These are phyloP conservation scores for Brasenia schreberi DNA, from an alignment of 164 flowering plant genomes.

Conservation along the genomic window DNA sequence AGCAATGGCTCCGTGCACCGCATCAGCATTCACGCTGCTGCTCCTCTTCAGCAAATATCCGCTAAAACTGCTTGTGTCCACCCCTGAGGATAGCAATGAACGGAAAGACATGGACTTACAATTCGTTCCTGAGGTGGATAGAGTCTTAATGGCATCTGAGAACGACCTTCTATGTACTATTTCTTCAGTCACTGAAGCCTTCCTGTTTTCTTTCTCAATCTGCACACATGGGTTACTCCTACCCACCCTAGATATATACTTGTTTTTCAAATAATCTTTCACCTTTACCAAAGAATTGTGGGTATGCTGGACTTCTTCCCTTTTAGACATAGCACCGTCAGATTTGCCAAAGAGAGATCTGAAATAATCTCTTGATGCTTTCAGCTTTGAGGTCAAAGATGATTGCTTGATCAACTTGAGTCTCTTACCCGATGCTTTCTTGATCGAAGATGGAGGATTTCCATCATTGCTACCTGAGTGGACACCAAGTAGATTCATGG, in stretches of 20 bases:
- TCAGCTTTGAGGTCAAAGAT: slow-evolving; percentile 37
- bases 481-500: slow-evolving; percentile 4
- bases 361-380: slow-evolving; percentile 47
- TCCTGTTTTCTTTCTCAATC: slow-evolving; percentile 14
- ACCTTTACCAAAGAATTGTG: slow-evolving; percentile 9
- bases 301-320: background rate
- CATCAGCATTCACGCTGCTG: slow-evolving; percentile 29
- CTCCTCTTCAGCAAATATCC: slow-evolving; percentile 45
- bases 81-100: slow-evolving; percentile 19
- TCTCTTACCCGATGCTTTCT: slow-evolving; percentile 45
- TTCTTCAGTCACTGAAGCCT: slow-evolving; percentile 14
- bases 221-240: slow-evolving; percentile 35
- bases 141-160: slow-evolving; percentile 37
- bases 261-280: slow-evolving; percentile 18
- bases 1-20: slow-evolving; percentile 31
- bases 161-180: slow-evolving; percentile 46
- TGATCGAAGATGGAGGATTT: slow-evolving; percentile 17
- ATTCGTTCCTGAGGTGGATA: slow-evolving; percentile 17
- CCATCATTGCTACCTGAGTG: slow-evolving; percentile 9
- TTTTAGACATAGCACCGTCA: slow-evolving; percentile 1
- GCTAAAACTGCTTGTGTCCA: slow-evolving; percentile 14
- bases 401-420: slow-evolving; percentile 43
- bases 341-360: slow-evolving; percentile 57
- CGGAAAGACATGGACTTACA: slow-evolving; percentile 31
- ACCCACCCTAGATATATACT: slow-evolving; percentile 21